These are phyloP conservation scores for Podila verticillata DNA, from an alignment of 192 early-diverging fungal genomes.

Conservation along the genomic window DNA sequence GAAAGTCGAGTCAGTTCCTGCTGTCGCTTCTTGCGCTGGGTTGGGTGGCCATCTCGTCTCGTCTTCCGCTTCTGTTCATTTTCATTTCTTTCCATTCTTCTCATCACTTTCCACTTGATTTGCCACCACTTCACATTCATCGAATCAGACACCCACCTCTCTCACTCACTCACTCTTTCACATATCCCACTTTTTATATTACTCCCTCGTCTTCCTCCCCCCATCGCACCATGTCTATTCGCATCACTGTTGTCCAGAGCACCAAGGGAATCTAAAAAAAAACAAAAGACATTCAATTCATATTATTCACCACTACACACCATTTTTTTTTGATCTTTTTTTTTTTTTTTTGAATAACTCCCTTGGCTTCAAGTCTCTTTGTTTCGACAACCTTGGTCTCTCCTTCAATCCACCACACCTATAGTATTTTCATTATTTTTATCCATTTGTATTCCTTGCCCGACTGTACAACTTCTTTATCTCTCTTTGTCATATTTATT, in stretches of 20 bases:
- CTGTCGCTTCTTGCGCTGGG: neutral
- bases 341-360: neutral
- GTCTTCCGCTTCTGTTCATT: neutral
- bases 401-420: neutral
- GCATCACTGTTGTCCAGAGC: slow-evolving; percentile 13
- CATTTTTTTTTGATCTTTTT: neutral
- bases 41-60: neutral
- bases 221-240: slow-evolving; percentile 17
- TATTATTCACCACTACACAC: neutral
- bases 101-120: neutral
- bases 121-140: neutral
- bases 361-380: neutral
- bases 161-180: neutral
- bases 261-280: slow-evolving; percentile 33
- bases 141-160: neutral
- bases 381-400: neutral
- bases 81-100: neutral
- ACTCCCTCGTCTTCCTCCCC: neutral
- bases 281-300: slow-evolving; percentile 14
- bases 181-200: neutral
- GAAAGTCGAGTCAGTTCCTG: no score
- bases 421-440: no score
- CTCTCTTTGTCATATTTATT: no score
- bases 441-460: no score
- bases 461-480: no score